Evolutionary conservation across 2,329 filamentous ascomycete species (phyloP).

Genomic region (Aspergillus ochraceoroseus): DNA sequence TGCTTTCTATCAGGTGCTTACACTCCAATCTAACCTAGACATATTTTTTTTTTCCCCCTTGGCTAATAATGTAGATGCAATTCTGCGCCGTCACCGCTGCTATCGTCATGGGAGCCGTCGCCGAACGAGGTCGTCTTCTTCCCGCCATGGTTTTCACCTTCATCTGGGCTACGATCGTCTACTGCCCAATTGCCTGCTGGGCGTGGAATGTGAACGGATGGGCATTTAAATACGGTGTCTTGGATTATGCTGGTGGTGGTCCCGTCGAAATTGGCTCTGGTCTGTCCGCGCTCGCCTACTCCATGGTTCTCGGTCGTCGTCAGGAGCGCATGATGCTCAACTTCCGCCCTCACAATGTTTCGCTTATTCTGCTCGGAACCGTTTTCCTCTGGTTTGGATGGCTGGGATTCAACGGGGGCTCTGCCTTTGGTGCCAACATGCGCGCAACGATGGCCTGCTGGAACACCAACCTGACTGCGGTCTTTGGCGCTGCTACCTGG

Average conservation of each 20-base stretch:
- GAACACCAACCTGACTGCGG: constrained; percentile 92
- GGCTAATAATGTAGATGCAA: constrained; percentile 65
- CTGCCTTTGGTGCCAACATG: constrained; percentile 86
- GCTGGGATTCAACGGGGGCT: constrained; percentile 98
- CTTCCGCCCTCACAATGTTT: constrained; percentile 98
- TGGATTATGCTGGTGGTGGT: constrained; percentile 94
- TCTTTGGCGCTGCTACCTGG: constrained; percentile 90
- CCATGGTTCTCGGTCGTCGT: constrained; percentile 87
- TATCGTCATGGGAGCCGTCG: constrained; percentile 85
- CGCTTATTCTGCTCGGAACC: constrained; percentile 90
- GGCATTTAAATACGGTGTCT: constrained; percentile 82
- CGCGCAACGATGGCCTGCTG: constrained; percentile 95
- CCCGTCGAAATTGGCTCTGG: constrained; percentile 97
- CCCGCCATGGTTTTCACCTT: constrained; percentile 95
- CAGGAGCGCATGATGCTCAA: constrained; percentile 99
- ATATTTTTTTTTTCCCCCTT: neutral
- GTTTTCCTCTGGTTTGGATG: constrained; percentile 97
- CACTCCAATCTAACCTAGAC: neutral
- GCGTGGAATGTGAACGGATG: constrained; percentile 93
- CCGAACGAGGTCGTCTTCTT: constrained; percentile 86
- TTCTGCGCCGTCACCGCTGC: constrained; percentile 91
- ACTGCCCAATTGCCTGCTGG: constrained; percentile 96
- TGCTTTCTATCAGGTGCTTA: constrained; percentile 76
- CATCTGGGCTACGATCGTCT: constrained; percentile 94
- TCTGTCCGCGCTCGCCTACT: constrained; percentile 89